phyloP scores from a whole-genome alignment of 306 rosid species.

The Hippophae rhamnoides region DNA sequence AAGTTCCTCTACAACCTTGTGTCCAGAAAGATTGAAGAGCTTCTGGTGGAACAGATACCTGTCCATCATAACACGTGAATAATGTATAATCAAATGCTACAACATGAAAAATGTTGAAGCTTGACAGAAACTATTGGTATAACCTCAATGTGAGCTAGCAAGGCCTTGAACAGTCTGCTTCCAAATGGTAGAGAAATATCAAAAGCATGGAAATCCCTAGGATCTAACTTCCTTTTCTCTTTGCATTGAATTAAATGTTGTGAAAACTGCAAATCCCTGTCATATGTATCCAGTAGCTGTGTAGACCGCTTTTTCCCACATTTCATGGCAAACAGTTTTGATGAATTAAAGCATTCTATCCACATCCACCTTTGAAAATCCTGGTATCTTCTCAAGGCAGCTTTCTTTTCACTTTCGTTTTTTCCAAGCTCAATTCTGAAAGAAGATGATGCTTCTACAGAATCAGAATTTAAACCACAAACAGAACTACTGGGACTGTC shows the following conservation, averaged over 20 bases:
- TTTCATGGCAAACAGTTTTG: constrained; percentile 56
- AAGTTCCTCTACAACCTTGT: constrained; percentile 47
- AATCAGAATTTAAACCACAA: constrained; percentile 47
- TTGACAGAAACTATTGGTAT: constrained; percentile 2
- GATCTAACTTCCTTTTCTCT: constrained; percentile 31
- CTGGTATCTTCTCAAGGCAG: constrained; percentile 66
- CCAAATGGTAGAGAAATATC: constrained; percentile 65
- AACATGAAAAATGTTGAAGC: constrained; percentile 3
- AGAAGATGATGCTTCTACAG: constrained; percentile 52
- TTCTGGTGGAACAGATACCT: constrained; percentile 74
- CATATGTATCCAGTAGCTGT: constrained; percentile 41
- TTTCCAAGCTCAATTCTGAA: constrained; percentile 74
- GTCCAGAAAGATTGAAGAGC: constrained; percentile 74
- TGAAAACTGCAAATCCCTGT: constrained; percentile 37
- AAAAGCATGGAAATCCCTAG: constrained; percentile 28
- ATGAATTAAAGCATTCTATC: constrained; percentile 66
- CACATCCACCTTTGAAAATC: constrained; percentile 91
- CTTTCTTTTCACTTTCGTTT: constrained; percentile 65
- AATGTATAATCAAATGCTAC: not conserved
- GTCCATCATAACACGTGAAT: constrained; percentile 17
- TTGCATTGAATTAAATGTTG: constrained; percentile 64
- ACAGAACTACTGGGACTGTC: constrained; percentile 72
- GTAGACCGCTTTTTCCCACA: constrained; percentile 64
- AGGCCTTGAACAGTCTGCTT: constrained; percentile 63
- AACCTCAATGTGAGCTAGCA: constrained; percentile 77